A percentile compares a stretch with the other conserved stretches of the same genome.
Evolutionary conservation across 495 filamentous ascomycete species (phyloP).

Genomic region (Penicillium samsonianum): DNA sequence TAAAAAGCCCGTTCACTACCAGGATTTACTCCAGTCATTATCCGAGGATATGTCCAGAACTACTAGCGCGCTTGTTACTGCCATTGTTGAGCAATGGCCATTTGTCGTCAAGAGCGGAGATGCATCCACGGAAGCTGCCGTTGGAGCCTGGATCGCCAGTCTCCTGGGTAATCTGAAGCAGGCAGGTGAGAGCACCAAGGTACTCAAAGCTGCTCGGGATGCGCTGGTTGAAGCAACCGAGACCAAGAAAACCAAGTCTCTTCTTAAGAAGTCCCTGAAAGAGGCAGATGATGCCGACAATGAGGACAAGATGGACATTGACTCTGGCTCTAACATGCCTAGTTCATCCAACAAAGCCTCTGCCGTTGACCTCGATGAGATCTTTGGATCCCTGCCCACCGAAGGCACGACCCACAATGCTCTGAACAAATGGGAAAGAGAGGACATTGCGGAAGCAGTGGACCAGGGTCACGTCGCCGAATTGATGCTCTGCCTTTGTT

Average conservation of each 20-base stretch:
- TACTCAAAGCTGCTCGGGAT: slow-evolving; percentile 46
- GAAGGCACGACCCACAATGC: slow-evolving; percentile 46
- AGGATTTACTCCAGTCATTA: slow-evolving; percentile 47
- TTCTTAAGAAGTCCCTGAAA: slow-evolving; percentile 46
- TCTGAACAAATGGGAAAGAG: slow-evolving; percentile 65
- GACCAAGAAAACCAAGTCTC: slow-evolving; percentile 39
- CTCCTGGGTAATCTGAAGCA: slow-evolving; percentile 47
- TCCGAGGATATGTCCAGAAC: slow-evolving; percentile 40
- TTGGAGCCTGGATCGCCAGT: slow-evolving; percentile 58
- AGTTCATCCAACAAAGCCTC: slow-evolving; percentile 13
- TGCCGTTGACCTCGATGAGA: slow-evolving; percentile 38
- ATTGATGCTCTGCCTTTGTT: slow-evolving; percentile 73
- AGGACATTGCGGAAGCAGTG: slow-evolving; percentile 71
- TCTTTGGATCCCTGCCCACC: slow-evolving; percentile 43
- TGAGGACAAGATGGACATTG: slow-evolving; percentile 28
- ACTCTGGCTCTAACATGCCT: slow-evolving; percentile 13
- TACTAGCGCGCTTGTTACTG: slow-evolving; percentile 58
- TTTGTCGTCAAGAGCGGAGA: slow-evolving; percentile 59
- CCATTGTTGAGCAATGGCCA: slow-evolving; percentile 74
- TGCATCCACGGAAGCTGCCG: slow-evolving; percentile 32
- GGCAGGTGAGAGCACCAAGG: slow-evolving; percentile 43
- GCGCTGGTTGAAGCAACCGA: slow-evolving; percentile 38
- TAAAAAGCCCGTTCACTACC: slow-evolving; percentile 73
- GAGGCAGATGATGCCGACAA: slow-evolving; percentile 27
- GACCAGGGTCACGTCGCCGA: slow-evolving; percentile 69